These are phyloP conservation scores for Guadua angustifolia DNA, from an alignment of 176 grass and related monocot species.

Conservation along the genomic window DNA sequence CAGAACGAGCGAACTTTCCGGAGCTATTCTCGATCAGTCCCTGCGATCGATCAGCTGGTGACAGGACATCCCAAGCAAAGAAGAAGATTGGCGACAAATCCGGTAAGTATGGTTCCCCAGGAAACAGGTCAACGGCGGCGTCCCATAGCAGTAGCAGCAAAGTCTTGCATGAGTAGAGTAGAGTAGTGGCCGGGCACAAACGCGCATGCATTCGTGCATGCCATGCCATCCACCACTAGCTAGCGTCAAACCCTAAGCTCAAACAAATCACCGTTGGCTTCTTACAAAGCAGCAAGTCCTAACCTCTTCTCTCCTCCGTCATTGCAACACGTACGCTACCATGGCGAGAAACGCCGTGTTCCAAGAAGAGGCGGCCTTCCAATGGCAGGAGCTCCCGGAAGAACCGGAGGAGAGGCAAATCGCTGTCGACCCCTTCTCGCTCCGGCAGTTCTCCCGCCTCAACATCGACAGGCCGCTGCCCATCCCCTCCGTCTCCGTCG, in stretches of 20 bases:
- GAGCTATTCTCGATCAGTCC: neutral
- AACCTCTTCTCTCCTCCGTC: neutral
- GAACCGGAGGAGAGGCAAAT: conserved; percentile 51
- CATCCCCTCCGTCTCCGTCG: conserved; percentile 62
- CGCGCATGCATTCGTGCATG: neutral
- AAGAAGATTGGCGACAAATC: neutral
- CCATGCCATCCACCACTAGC: neutral
- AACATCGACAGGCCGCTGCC: conserved; percentile 60
- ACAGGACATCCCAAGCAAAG: neutral
- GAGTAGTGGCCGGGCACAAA: neutral
- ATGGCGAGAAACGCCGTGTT: conserved; percentile 31
- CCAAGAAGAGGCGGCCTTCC: conserved; percentile 32
- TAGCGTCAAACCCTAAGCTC: neutral
- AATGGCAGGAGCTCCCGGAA: conserved; percentile 26
- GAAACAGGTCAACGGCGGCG: neutral
- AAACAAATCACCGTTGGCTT: neutral
- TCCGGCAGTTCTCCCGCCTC: conserved; percentile 56
- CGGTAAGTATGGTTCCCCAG: neutral
- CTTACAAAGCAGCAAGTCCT: neutral
- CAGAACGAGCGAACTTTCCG: neutral
- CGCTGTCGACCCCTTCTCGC: conserved; percentile 48
- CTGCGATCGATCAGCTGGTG: too few relatives aligned
- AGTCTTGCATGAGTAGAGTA: too few relatives aligned
- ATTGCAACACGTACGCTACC: neutral
- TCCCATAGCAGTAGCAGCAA: neutral